Conservation (phyloP, 208 protist species). For the Crithidia acanthocephali region DNA sequence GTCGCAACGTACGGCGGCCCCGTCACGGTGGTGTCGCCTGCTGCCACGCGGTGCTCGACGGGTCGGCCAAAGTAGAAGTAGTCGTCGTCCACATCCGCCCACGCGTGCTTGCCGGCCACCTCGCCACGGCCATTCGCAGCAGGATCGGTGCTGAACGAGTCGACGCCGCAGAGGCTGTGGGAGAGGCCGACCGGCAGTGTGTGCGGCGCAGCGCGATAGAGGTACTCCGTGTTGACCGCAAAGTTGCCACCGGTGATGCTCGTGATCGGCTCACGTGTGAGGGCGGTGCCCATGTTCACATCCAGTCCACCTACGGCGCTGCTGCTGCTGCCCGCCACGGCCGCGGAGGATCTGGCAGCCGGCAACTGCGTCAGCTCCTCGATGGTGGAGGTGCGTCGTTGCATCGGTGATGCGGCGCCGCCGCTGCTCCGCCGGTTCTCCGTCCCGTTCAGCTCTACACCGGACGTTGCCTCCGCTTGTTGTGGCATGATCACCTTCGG, state of each 20-base stretch:
- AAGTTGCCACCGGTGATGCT: constrained; percentile 64
- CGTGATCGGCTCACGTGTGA: constrained; percentile 36
- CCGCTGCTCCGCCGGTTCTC: background rate
- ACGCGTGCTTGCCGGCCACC: constrained; percentile 9
- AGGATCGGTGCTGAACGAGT: background rate
- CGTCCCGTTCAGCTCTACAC: background rate
- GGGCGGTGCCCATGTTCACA: background rate
- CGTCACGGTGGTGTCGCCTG: background rate
- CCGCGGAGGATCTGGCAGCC: background rate
- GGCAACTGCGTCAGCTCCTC: constrained; percentile 34
- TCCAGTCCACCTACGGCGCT: background rate
- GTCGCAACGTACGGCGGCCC: constrained; percentile 19
- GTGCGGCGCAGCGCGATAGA: constrained; percentile 19
- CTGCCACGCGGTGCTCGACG: constrained; percentile 6
- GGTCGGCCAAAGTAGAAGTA: constrained; percentile 86
- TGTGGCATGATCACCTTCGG: constrained; percentile 23
- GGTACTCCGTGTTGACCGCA: constrained; percentile 60
- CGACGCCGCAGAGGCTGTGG: background rate
- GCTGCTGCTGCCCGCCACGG: background rate
- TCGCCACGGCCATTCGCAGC: constrained; percentile 36
- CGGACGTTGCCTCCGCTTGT: background rate
- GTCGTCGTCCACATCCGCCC: constrained; percentile 69
- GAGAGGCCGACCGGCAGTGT: constrained; percentile 16
- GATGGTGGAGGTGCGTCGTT: constrained; percentile 35
- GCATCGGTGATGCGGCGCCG: background rate